Evolutionary conservation across 202 grass and related monocot genomes (phyloP).

Genomic region (Panicum hallii): DNA sequence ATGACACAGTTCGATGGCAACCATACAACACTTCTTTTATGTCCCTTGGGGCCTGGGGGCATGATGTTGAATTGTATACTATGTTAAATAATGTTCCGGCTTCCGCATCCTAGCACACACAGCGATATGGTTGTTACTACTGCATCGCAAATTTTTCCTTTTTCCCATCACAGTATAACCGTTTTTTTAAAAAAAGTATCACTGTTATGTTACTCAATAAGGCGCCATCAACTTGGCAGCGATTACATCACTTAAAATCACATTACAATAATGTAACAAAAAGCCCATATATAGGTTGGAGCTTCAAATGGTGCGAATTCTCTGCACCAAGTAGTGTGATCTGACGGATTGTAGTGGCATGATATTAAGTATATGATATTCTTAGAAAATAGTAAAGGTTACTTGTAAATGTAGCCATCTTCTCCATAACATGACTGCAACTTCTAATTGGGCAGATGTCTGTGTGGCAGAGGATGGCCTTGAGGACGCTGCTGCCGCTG

Average conservation of each 20-base stretch:
- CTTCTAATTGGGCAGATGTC: neutral
- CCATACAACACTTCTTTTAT: neutral
- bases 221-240: neutral
- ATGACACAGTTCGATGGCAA: constrained; percentile 2
- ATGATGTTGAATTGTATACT: neutral
- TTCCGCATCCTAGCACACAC: neutral
- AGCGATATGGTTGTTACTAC: neutral
- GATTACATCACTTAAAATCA: neutral
- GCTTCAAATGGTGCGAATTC: neutral
- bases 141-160: neutral
- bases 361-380: neutral
- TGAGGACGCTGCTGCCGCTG: neutral
- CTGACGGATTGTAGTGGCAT: neutral
- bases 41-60: neutral
- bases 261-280: neutral
- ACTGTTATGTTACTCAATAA: neutral
- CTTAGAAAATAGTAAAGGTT: neutral
- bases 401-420: neutral
- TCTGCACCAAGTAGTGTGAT: neutral
- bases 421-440: neutral
- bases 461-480: neutral
- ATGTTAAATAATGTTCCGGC: neutral
- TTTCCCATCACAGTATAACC: neutral
- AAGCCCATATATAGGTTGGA: neutral
- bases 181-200: neutral